These are phyloP conservation scores for Yarrowia sp. DNA, from an alignment of 805 yeast genomes.

Conservation along the genomic window DNA sequence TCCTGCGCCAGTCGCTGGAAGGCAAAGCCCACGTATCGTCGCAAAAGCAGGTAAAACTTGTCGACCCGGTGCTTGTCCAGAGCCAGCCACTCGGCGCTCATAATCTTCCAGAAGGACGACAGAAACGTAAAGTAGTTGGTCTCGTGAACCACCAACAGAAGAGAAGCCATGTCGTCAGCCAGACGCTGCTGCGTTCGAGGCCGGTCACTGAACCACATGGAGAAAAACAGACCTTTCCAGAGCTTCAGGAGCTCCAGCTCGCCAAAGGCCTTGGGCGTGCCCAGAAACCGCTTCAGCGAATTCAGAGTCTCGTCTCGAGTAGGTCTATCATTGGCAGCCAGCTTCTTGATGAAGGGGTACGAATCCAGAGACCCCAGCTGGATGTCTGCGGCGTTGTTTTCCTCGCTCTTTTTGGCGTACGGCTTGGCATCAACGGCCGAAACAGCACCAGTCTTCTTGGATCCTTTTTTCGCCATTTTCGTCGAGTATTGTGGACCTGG, in stretches of 20 bases:
- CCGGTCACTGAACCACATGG: constrained; percentile 97
- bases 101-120: constrained; percentile 80
- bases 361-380: constrained; percentile 34
- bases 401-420: constrained; percentile 7
- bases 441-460: background rate
- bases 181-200: constrained; percentile 90
- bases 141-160: constrained; percentile 51
- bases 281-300: constrained; percentile 65
- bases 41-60: constrained; percentile 79
- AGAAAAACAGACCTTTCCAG: constrained; percentile 94
- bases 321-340: constrained; percentile 82
- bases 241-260: constrained; percentile 74
- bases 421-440: background rate
- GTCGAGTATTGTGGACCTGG: too few relatives aligned
- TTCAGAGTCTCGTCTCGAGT: constrained; percentile 77
- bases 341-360: constrained; percentile 69
- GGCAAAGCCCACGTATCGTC: constrained; percentile 74
- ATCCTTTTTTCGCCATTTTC: constrained; percentile 22
- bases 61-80: constrained; percentile 87
- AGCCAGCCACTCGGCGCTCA: constrained; percentile 80
- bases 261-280: constrained; percentile 53
- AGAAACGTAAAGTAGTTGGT: constrained; percentile 60
- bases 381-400: background rate
- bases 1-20: constrained; percentile 61
- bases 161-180: constrained; percentile 71